phyloP scores from a whole-genome alignment of 2,329 filamentous ascomycete genomes.

The Alternaria sp. region DNA sequence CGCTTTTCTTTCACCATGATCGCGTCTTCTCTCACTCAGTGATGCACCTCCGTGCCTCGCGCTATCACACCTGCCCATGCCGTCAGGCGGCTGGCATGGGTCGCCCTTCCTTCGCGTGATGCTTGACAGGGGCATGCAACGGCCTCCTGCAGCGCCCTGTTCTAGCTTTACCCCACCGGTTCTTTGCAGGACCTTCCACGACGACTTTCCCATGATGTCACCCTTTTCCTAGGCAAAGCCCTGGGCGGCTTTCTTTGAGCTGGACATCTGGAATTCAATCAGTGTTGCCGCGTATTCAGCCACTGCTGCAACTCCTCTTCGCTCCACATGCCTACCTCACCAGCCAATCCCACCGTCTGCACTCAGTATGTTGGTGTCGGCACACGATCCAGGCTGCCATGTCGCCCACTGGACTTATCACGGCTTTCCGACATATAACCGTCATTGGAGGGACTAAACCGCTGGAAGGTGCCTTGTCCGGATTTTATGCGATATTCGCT shows the following conservation, averaged over 20 bases:
- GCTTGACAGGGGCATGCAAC: neutral
- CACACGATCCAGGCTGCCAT: neutral
- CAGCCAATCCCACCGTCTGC: neutral
- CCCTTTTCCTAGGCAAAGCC: neutral
- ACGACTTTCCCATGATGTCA: neutral
- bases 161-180: slow-evolving; percentile 1
- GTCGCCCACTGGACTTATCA: neutral
- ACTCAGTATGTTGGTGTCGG: neutral
- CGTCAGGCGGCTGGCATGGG: neutral
- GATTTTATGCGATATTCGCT: slow-evolving; percentile 1
- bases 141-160: slow-evolving; percentile 1
- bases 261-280: neutral
- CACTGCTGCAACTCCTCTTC: neutral
- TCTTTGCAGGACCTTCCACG: neutral
- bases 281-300: neutral
- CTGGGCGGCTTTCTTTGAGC: neutral
- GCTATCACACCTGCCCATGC: neutral
- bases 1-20: neutral
- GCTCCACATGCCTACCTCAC: neutral
- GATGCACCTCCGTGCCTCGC: neutral
- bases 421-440: slow-evolving; percentile 3
- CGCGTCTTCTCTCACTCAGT: neutral
- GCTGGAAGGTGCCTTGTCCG: neutral
- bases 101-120: neutral
- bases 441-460: slow-evolving; percentile 10